A percentile compares a stretch with the other conserved stretches of the same genome.
Conservation (phyloP, 768 basidiomycete genomes). For the Pulveroboletus sp. region DNA sequence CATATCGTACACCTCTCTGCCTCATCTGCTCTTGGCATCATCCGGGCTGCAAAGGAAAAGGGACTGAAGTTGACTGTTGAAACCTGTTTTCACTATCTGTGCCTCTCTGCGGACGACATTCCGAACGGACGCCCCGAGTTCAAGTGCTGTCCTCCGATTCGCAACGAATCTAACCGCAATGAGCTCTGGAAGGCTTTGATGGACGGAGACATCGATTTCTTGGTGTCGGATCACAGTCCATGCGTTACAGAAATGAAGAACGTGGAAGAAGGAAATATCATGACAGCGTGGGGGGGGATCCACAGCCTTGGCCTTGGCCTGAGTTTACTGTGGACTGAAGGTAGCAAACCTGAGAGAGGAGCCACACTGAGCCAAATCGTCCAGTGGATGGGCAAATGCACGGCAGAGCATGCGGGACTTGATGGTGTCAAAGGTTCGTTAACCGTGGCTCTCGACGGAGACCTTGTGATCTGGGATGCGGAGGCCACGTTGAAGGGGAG, state of each 20-base stretch:
- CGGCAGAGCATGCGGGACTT: constrained; percentile 79
- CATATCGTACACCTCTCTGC: constrained; percentile 97
- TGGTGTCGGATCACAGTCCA: constrained; percentile 96
- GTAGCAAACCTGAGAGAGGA: constrained; percentile 44
- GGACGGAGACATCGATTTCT: constrained; percentile 82
- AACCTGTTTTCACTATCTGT: constrained; percentile 97
- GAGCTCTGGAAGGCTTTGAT: constrained; percentile 75
- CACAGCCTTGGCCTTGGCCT: constrained; percentile 87
- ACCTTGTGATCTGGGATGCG: constrained; percentile 83
- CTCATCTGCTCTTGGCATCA: constrained; percentile 69
- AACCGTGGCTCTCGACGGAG: constrained; percentile 72
- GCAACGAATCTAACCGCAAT: constrained; percentile 67
- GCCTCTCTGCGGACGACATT: constrained; percentile 66
- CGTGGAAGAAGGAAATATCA: constrained; percentile 70
- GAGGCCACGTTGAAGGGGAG: constrained; percentile 40
- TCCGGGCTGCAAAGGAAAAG: constrained; percentile 61
- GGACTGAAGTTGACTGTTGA: constrained; percentile 82
- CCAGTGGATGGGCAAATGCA: constrained; percentile 68
- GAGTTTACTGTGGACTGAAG: constrained; percentile 87
- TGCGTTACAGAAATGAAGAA: constrained; percentile 81
- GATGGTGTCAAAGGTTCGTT: constrained; percentile 67
- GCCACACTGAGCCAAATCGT: constrained; percentile 58
- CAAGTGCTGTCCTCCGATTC: constrained; percentile 96
- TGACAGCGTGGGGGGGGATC: constrained; percentile 94
- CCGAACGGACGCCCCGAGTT: constrained; percentile 77